These are phyloP conservation scores for Groenewaldozyma tartarivorans DNA, from an alignment of 805 yeast species.

Conservation along the genomic window DNA sequence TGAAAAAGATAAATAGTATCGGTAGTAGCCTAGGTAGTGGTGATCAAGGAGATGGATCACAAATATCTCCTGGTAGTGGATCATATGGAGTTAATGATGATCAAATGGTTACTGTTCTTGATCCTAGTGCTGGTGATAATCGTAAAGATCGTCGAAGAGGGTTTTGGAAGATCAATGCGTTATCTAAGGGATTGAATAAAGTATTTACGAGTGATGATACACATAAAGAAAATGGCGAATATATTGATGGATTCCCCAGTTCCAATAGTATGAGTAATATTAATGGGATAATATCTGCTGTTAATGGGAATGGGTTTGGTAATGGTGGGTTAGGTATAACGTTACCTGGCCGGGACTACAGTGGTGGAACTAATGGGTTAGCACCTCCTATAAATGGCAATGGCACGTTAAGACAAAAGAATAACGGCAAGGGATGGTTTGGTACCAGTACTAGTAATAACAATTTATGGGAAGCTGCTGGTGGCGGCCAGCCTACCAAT, in stretches of 20 bases:
- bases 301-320: background rate
- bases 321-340: constrained; percentile 15
- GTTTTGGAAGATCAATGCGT: constrained; percentile 30
- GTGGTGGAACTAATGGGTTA: background rate
- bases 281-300: background rate
- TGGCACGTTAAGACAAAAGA: background rate
- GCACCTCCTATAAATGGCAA: background rate
- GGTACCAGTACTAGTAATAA: background rate
- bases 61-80: constrained; percentile 6
- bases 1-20: background rate
- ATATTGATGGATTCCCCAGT: background rate
- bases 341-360: constrained; percentile 10
- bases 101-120: constrained; percentile 23
- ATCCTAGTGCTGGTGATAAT: constrained; percentile 15
- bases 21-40: background rate
- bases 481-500: too few relatives aligned
- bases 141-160: constrained; percentile 17
- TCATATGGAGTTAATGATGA: constrained; percentile 12
- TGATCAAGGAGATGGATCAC: constrained; percentile 9
- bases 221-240: background rate
- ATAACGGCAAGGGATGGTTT: background rate
- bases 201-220: constrained; percentile 23
- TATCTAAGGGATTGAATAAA: constrained; percentile 29
- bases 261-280: constrained; percentile 3
- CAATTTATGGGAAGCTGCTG: background rate